phyloP scores from a whole-genome alignment of 2,329 filamentous ascomycete genomes.

The Trichoderma afroharzianum region DNA sequence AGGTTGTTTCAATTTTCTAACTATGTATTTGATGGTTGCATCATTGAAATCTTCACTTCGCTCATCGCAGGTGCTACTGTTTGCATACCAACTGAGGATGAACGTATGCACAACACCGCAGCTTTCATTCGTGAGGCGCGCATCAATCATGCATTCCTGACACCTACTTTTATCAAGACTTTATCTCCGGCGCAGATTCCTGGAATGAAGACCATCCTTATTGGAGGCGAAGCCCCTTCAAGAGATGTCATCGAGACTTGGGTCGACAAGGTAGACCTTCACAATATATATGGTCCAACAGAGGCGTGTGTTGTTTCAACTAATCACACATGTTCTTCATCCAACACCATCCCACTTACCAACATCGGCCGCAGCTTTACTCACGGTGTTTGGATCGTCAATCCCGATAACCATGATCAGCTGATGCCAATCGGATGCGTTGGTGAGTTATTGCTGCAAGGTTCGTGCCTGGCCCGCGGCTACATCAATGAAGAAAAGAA shows the following conservation, averaged over 20 bases:
- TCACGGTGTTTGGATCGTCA: slow-evolving; percentile 22
- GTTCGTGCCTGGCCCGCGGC: slow-evolving; percentile 21
- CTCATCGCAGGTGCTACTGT: not conserved
- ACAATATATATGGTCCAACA: slow-evolving; percentile 23
- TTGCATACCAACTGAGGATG: slow-evolving; percentile 8
- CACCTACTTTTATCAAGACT: slow-evolving; percentile 17
- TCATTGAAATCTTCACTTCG: not conserved
- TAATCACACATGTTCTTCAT: not conserved
- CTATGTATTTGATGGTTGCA: slow-evolving; percentile 7
- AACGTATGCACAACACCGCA: not conserved
- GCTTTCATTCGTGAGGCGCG: slow-evolving; percentile 7
- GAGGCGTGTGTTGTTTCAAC: slow-evolving; percentile 10
- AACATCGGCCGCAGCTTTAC: slow-evolving; percentile 7
- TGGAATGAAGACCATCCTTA: slow-evolving; percentile 11
- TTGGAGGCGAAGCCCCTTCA: slow-evolving; percentile 26
- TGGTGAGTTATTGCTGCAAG: slow-evolving; percentile 26
- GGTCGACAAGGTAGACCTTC: slow-evolving; percentile 5
- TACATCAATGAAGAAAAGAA: slow-evolving; percentile 24
- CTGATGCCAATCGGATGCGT: slow-evolving; percentile 23
- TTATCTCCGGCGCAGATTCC: not conserved
- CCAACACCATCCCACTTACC: not conserved
- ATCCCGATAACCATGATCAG: slow-evolving; percentile 20
- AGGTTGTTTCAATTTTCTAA: slow-evolving; percentile 18
- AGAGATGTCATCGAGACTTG: slow-evolving; percentile 25
- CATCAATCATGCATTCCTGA: slow-evolving; percentile 13